Conservation (phyloP, 148 eudicot genomes). For the Rhododendron griersonianum region DNA sequence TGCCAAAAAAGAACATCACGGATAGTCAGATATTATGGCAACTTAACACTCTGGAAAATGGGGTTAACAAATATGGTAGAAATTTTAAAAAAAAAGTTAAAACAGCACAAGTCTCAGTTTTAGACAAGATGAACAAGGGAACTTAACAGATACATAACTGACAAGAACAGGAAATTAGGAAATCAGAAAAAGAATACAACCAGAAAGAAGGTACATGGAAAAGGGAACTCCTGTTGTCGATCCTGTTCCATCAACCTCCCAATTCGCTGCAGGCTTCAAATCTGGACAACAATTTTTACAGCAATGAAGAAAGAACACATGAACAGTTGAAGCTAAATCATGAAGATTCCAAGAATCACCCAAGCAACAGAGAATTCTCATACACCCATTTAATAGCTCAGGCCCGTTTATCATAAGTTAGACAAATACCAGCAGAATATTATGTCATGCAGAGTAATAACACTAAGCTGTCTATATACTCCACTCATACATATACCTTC, state of each 20-base stretch:
- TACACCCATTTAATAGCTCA: neutral
- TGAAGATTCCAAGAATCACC: neutral
- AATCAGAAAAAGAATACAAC: constrained; percentile 23
- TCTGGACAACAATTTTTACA: constrained; percentile 38
- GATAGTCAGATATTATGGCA: neutral
- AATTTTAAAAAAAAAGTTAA: constrained; percentile 1
- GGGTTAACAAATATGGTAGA: neutral
- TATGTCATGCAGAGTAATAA: neutral
- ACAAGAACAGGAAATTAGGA: neutral
- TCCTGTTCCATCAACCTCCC: constrained; percentile 97
- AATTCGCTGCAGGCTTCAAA: constrained; percentile 73
- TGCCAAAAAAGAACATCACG: constrained; percentile 8
- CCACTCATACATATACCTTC: neutral
- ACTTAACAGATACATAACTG: neutral
- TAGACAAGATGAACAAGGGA: neutral
- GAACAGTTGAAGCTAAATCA: neutral
- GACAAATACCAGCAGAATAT: neutral
- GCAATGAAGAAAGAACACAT: constrained; percentile 3
- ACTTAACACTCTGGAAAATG: neutral
- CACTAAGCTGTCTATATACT: neutral
- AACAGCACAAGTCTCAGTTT: neutral
- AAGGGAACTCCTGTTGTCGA: constrained; percentile 58
- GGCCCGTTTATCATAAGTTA: neutral
- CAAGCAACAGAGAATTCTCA: neutral
- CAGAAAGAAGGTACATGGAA: constrained; percentile 94